Conservation (phyloP, 78 protist genomes). For the Monosiga brevicollis region DNA sequence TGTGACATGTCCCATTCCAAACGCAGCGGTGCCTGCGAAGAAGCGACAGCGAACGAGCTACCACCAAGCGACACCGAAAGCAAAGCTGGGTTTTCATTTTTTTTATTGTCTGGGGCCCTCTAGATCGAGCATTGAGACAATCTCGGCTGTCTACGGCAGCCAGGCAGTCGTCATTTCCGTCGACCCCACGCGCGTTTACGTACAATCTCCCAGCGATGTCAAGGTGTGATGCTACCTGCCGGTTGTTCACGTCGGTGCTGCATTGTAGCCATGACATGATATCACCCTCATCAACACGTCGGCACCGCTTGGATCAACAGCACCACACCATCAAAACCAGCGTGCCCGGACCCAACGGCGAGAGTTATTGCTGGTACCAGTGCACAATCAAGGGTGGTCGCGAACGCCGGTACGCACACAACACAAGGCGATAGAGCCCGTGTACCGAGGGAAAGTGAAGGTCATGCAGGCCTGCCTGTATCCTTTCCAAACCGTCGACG, state of each 20-base stretch:
- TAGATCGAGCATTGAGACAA: conserved; percentile 27
- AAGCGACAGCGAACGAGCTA: too few species aligned
- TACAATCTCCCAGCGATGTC: background rate
- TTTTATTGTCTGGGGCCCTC: background rate
- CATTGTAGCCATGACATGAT: too few species aligned
- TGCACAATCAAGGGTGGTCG: conserved; percentile 64
- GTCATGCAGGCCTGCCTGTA: too few species aligned
- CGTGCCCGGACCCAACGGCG: conserved; percentile 27
- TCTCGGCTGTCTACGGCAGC: conserved; percentile 34
- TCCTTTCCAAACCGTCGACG: too few species aligned
- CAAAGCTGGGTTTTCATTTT: background rate
- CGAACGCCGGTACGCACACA: conserved; percentile 10
- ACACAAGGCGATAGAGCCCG: too few species aligned
- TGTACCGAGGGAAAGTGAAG: too few species aligned
- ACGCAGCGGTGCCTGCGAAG: too few species aligned
- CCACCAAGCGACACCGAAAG: too few species aligned
- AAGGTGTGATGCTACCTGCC: background rate
- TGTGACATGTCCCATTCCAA: too few species aligned
- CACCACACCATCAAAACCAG: conserved; percentile 12
- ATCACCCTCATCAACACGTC: too few species aligned
- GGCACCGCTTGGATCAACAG: background rate
- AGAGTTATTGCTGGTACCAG: conserved; percentile 52
- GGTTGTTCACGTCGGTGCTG: too few species aligned
- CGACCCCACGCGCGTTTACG: conserved; percentile 55
- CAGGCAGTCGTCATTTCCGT: conserved; percentile 62